Base-by-base conservation (phyloP, 2,329 filamentous ascomycete species). In the Decorospora gaudefroyi region DNA sequence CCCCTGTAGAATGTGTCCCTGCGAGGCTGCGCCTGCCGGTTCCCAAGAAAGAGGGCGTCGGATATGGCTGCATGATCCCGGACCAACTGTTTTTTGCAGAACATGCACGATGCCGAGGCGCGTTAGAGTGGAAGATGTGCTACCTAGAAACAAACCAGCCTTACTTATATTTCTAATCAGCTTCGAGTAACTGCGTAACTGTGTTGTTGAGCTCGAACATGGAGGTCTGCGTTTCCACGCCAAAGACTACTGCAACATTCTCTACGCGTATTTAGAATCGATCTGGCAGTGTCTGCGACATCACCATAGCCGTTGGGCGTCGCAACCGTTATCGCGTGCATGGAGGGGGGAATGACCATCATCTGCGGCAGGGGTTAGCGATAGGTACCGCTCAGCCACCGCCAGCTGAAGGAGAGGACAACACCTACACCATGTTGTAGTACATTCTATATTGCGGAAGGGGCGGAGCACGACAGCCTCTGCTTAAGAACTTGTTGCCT, bases 381-480 rank as follows among this genome's bases (percentile, higher is more conserved):
- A 17, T 17, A 11, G 25, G 15, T 9, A 28, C 6, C 30, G 17
- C 32, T 25, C 21, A 25, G 32, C 21, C 21, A 26, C 22, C 33
- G 17, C 19, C 21, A 35, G 13, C 11, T 35, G 15, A 22, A 6
- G 1, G 21, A 12, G 13, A n/a, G 13, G 25, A 22, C 21, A 25
- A 3, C 22, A 1, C 11, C 10, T 3, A 26, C 22, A 26, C 15
- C 22, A 1, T 12, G 7, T 26, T 26, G 22, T 21, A 21, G 11
- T 9, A 36, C 22, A 13, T 9, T 11, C 30, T 51, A 51, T 19
- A 45, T 46, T 17, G 42, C 36, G 16, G n/a, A 36, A 12, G 15
- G 15, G 33, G 33, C 33, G 33, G 21, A 18, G 33, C 13, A 12
- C 16, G 8, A n/a, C 1, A 36, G 22, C 23, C n/a, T 15, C 15